Conservation (phyloP, 306 rosid genomes). For the Vigna unguiculata region DNA sequence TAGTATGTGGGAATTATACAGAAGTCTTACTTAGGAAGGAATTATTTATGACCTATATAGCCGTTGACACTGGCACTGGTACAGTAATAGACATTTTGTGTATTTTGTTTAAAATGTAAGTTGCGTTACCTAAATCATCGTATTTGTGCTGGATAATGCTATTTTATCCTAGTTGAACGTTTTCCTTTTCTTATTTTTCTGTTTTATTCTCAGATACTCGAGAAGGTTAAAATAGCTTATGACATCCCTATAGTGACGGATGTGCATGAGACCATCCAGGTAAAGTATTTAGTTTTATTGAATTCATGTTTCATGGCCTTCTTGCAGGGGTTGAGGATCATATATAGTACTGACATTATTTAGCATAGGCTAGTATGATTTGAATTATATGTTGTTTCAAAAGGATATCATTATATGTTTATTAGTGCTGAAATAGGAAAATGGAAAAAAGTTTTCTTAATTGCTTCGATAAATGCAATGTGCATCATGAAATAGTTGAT, state of each 20-base stretch:
- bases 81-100: not conserved
- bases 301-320: constrained; percentile 35
- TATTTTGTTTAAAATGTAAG: constrained; percentile 36
- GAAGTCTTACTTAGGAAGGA: constrained; percentile 4
- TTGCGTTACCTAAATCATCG: constrained; percentile 12
- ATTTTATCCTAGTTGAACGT: constrained; percentile 26
- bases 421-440: not conserved
- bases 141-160: constrained; percentile 24
- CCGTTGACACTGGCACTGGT: not conserved
- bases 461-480: not conserved
- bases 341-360: constrained; percentile 3
- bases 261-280: constrained; percentile 85
- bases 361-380: constrained; percentile 4
- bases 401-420: constrained; percentile 10
- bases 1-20: constrained; percentile 5
- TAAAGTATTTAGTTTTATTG: constrained; percentile 42
- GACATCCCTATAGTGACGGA: constrained; percentile 92
- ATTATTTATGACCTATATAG: constrained; percentile 9
- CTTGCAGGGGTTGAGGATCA: constrained; percentile 17
- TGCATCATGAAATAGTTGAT: constrained; percentile 30
- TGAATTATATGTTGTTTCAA: constrained; percentile 5
- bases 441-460: constrained; percentile 7
- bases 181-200: constrained; percentile 30
- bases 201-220: constrained; percentile 73
- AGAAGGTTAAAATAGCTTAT: constrained; percentile 88